A percentile compares a stretch with the other conserved stretches of the same genome.
Evolutionary conservation across 2,329 filamentous ascomycete genomes (phyloP).

Genomic region (Grosmannia clavigera): DNA sequence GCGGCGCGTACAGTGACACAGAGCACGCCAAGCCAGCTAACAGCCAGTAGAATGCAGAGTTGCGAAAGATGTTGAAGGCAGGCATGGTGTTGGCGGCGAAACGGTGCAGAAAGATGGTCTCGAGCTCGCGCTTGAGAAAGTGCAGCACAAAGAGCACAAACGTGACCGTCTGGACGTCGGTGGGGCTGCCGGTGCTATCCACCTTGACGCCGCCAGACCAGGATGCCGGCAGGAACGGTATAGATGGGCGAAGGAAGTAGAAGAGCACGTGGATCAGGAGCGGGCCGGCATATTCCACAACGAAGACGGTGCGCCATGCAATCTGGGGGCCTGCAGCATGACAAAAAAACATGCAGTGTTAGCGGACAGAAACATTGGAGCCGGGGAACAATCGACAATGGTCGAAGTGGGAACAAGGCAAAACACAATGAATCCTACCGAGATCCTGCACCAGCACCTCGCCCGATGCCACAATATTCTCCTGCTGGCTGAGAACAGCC

Average conservation of each 20-base stretch:
- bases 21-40: slow-evolving; percentile 70
- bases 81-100: slow-evolving; percentile 96
- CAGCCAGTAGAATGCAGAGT: slow-evolving; percentile 89
- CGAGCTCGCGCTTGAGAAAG: slow-evolving; percentile 89
- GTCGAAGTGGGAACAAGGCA: neutral
- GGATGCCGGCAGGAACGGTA: slow-evolving; percentile 29
- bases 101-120: slow-evolving; percentile 88
- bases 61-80: slow-evolving; percentile 79
- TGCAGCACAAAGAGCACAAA: slow-evolving; percentile 66
- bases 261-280: slow-evolving; percentile 73
- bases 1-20: slow-evolving; percentile 73
- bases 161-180: slow-evolving; percentile 58
- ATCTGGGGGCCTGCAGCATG: slow-evolving; percentile 61
- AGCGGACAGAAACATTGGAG: neutral
- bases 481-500: slow-evolving; percentile 36
- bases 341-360: neutral
- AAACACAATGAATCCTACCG: slow-evolving; percentile 40
- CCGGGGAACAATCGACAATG: neutral
- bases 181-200: slow-evolving; percentile 25
- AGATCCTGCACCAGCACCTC: slow-evolving; percentile 85
- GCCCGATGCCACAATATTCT: slow-evolving; percentile 33
- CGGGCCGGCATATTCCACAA: slow-evolving; percentile 90
- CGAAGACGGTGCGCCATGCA: slow-evolving; percentile 83
- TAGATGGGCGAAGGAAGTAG: slow-evolving; percentile 62
- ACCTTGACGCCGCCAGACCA: slow-evolving; percentile 17